Percentiles rank a stretch among this genome's conserved stretches.
These are phyloP conservation scores for Backusella macrospora DNA, from an alignment of 192 early-diverging fungal species.

Conservation along the genomic window DNA sequence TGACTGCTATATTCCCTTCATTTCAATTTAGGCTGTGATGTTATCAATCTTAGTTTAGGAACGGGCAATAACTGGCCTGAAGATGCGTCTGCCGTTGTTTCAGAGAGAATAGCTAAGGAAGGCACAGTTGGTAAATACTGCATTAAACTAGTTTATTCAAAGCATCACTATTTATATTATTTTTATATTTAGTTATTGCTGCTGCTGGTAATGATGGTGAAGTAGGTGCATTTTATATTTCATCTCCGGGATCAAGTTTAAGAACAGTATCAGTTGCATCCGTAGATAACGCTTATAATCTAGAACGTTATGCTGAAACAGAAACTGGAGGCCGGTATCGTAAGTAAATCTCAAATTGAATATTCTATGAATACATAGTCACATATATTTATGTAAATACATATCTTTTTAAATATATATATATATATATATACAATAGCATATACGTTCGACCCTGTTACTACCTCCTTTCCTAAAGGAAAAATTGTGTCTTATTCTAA, in stretches of 20 bases:
- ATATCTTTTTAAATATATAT: not conserved
- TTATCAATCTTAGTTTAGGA: conserved; percentile 88
- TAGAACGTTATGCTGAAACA: conserved; percentile 12
- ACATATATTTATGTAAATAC: conserved; percentile 8
- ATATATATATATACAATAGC: conserved; percentile 13
- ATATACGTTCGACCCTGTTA: conserved; percentile 20
- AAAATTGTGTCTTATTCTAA: conserved; percentile 50
- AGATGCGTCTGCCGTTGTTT: conserved; percentile 59
- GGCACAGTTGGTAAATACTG: conserved; percentile 39
- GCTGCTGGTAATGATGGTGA: conserved; percentile 70
- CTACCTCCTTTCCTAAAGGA: conserved; percentile 40
- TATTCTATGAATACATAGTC: conserved; percentile 29
- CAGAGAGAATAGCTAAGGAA: conserved; percentile 48
- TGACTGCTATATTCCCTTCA: not conserved
- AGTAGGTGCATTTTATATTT: conserved; percentile 62
- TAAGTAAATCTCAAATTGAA: conserved; percentile 34
- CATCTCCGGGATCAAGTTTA: conserved; percentile 59
- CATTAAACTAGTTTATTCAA: not conserved
- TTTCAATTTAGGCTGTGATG: conserved; percentile 56
- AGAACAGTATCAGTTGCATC: conserved; percentile 62
- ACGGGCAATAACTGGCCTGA: conserved; percentile 64
- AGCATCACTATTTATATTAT: not conserved
- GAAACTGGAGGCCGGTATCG: conserved; percentile 9
- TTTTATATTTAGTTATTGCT: conserved; percentile 47
- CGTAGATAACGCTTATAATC: conserved; percentile 47